phyloP scores from a whole-genome alignment of 2,329 filamentous ascomycete genomes.

The Epichloe gansuensis region DNA sequence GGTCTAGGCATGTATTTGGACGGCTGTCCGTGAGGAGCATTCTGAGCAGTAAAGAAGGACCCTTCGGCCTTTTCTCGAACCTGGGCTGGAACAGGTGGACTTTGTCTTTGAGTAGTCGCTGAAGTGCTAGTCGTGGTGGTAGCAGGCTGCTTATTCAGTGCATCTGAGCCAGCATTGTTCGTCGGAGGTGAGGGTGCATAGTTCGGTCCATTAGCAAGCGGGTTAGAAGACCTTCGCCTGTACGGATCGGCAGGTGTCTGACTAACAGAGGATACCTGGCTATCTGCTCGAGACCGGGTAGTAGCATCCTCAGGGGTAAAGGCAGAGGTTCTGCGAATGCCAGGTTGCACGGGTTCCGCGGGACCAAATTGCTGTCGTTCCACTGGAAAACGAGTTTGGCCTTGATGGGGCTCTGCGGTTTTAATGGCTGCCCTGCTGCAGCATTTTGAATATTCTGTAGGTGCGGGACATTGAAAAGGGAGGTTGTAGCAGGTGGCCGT shows the following conservation, averaged over 20 bases:
- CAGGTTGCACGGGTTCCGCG: not conserved
- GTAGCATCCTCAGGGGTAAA: slow-evolving; percentile 7
- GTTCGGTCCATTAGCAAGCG: not conserved
- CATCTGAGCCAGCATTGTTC: not conserved
- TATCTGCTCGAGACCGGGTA: slow-evolving; percentile 7
- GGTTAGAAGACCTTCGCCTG: slow-evolving; percentile 7
- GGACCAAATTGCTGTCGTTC: not conserved
- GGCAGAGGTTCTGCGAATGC: slow-evolving; percentile 3
- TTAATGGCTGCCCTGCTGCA: slow-evolving; percentile 3
- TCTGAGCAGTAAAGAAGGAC: slow-evolving; percentile 4
- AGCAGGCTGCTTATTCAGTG: not conserved
- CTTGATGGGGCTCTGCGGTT: not conserved
- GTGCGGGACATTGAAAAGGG: not conserved
- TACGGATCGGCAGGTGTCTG: slow-evolving; percentile 8
- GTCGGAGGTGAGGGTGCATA: slow-evolving; percentile 5
- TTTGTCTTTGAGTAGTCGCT: not conserved
- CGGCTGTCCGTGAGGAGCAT: not conserved
- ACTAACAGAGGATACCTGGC: slow-evolving; percentile 8
- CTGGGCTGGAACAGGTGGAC: slow-evolving; percentile 6
- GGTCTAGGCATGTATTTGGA: not conserved
- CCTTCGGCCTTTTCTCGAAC: not conserved
- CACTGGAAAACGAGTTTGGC: not conserved
- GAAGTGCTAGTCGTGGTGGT: not conserved
- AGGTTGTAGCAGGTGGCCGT: not conserved
- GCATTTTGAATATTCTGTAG: not conserved